These are phyloP conservation scores for Backusella westeae DNA, from an alignment of 192 early-diverging fungal species.

Conservation along the genomic window DNA sequence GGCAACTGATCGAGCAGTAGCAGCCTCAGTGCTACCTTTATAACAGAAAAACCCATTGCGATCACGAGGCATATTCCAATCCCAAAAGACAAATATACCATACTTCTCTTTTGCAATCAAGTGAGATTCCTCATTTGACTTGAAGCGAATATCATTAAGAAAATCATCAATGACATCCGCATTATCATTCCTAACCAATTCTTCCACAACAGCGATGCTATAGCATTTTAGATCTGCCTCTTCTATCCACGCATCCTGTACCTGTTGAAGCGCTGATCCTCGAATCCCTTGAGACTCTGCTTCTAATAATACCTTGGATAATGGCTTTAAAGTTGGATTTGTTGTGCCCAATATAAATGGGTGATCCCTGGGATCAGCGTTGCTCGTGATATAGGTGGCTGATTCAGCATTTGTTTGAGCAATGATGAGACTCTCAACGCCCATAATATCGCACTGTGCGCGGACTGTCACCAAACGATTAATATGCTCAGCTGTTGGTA, in stretches of 20 bases:
- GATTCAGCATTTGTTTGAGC: slow-evolving; percentile 95
- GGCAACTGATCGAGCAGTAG: slow-evolving; percentile 76
- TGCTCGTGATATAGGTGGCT: slow-evolving; percentile 92
- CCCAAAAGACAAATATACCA: slow-evolving; percentile 74
- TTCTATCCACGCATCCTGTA: slow-evolving; percentile 84
- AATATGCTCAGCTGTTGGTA: slow-evolving; percentile 96
- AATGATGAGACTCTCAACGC: slow-evolving; percentile 89
- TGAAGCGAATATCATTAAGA: slow-evolving; percentile 37
- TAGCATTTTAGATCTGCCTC: slow-evolving; percentile 80
- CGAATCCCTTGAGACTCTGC: slow-evolving; percentile 70
- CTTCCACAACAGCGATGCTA: slow-evolving; percentile 75
- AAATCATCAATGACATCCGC: slow-evolving; percentile 40
- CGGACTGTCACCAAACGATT: slow-evolving; percentile 92
- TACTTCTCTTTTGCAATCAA: slow-evolving; percentile 65
- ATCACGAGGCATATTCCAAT: slow-evolving; percentile 87
- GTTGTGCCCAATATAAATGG: slow-evolving; percentile 91
- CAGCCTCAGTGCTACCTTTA: slow-evolving; percentile 88
- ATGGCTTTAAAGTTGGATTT: slow-evolving; percentile 68
- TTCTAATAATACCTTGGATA: slow-evolving; percentile 74
- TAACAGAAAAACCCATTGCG: slow-evolving; percentile 97
- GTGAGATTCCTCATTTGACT: slow-evolving; percentile 85
- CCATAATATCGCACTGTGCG: slow-evolving; percentile 98
- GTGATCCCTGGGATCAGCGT: slow-evolving; percentile 94
- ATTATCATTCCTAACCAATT: slow-evolving; percentile 65
- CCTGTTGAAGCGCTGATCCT: slow-evolving; percentile 71